phyloP scores from a whole-genome alignment of 2,329 filamentous ascomycete genomes.

The Cephalotrichum gorgonifer region DNA sequence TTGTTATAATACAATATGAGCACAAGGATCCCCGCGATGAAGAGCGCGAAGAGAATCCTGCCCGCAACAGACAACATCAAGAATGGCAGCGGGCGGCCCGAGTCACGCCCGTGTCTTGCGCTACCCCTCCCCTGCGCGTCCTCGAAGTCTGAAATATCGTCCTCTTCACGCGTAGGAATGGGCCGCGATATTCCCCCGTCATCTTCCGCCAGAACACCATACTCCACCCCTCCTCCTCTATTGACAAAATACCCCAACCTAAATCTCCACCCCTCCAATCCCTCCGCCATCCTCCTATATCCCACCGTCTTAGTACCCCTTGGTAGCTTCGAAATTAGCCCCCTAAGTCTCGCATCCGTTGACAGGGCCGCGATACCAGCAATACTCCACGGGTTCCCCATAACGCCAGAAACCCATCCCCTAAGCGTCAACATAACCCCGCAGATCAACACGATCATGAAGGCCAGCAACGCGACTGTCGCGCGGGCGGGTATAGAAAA shows the following conservation, averaged over 20 bases:
- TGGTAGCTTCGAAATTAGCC: conserved; percentile 9
- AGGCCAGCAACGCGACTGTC: not conserved
- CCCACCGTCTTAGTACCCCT: not conserved
- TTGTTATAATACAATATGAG: conserved; percentile 29
- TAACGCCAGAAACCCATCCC: conserved; percentile 25
- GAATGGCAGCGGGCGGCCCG: conserved; percentile 22
- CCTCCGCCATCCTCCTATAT: conserved; percentile 7
- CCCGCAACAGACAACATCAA: conserved; percentile 24
- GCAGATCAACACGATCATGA: conserved; percentile 19
- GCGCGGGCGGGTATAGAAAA: conserved; percentile 18
- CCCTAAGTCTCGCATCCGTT: conserved; percentile 17
- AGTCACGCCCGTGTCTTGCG: too few species aligned
- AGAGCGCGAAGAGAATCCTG: conserved; percentile 19
- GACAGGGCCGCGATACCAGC: conserved; percentile 23
- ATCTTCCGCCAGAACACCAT: conserved; percentile 17
- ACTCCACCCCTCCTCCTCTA: conserved; percentile 14
- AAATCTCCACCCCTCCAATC: conserved; percentile 13
- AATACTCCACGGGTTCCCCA: conserved; percentile 29
- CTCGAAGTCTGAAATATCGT: not conserved
- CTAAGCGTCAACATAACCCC: conserved; percentile 18
- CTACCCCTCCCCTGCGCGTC: conserved; percentile 1
- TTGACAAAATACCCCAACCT: conserved; percentile 18
- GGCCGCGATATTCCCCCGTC: not conserved
- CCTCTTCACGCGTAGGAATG: not conserved
- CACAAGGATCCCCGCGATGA: conserved; percentile 20